Base-by-base conservation (phyloP, 1,284 basidiomycete genomes). In the Fistulinella cinereoalba region DNA sequence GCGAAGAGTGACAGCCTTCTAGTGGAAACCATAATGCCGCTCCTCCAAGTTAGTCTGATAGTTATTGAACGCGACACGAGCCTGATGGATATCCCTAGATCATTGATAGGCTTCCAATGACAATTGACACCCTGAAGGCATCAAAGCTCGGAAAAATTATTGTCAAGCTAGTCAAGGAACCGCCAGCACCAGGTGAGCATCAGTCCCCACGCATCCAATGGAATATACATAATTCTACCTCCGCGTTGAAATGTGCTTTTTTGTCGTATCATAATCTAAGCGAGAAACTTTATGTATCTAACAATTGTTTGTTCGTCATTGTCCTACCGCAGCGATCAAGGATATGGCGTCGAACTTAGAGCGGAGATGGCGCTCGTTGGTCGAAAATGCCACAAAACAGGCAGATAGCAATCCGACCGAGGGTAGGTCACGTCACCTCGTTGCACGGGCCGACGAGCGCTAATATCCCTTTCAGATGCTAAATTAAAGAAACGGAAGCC, bases 291-390 rank as follows among this genome's bases (percentile, higher is more conserved):
- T 68, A 80, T 83, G 79, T 85, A 85, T 85, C 84, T 85, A 82
- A 86, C 82, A 70, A 60, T 56, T 58, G 65, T 60, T 68, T 60
- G 67, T 66, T 66, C 66, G 66, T 56, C 68, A 65, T 61, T 55
- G 55, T 60, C 48, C 56, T 60, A 59, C 70, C 71, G 63, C 74
- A 90, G 88, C 88, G 69, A 81, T 89, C 83, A 87, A 88, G 82
- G 88, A 91, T 72, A 87, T 91, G 84, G 88, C 88, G 60, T 79
- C 79, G 64, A 89, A 88, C 71, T 74, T 91, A 71, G 85, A 88
- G 71, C 80, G 78, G 62, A 81, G 81, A 71, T 91, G 88, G 88
- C 80, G 85, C 53, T 71, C 73, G 54, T 68, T 88, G 66, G 69
- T 85, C 43, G 62, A 70, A 51, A 57, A 49, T 51, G 59, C 66